Evolutionary conservation across 768 basidiomycete genomes (phyloP).

Genomic region (Suillus lakei): DNA sequence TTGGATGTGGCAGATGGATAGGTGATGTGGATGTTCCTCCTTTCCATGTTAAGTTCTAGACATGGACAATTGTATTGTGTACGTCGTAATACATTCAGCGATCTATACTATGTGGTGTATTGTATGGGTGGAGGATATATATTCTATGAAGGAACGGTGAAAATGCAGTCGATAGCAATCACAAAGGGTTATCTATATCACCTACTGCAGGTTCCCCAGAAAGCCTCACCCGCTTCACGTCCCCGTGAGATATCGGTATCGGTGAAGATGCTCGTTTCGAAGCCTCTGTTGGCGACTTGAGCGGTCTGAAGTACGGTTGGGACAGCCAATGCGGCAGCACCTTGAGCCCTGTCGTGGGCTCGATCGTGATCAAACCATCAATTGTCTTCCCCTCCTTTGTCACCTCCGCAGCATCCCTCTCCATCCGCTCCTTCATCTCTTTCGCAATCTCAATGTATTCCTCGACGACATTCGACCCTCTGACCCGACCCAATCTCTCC

Average conservation of each 20-base stretch:
- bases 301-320: slow-evolving; percentile 62
- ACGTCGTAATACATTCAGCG: not conserved
- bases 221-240: not conserved
- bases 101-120: not conserved
- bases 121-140: not conserved
- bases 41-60: not conserved
- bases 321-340: slow-evolving; percentile 70
- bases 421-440: slow-evolving; percentile 65
- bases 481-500: slow-evolving; percentile 64
- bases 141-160: not conserved
- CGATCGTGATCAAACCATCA: slow-evolving; percentile 45
- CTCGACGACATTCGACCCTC: slow-evolving; percentile 26
- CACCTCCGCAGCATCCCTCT: slow-evolving; percentile 50
- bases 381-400: slow-evolving; percentile 29
- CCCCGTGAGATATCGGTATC: not conserved
- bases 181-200: not conserved
- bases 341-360: slow-evolving; percentile 53
- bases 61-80: not conserved
- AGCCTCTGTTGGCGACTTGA: not conserved
- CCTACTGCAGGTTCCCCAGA: not conserved
- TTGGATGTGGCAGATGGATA: not conserved
- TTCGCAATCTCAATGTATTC: slow-evolving; percentile 56
- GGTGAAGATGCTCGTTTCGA: not conserved
- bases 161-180: not conserved
- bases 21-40: not conserved